Base-by-base conservation (phyloP, 2,329 filamentous ascomycete species). In the Fusarium incarnatum region DNA sequence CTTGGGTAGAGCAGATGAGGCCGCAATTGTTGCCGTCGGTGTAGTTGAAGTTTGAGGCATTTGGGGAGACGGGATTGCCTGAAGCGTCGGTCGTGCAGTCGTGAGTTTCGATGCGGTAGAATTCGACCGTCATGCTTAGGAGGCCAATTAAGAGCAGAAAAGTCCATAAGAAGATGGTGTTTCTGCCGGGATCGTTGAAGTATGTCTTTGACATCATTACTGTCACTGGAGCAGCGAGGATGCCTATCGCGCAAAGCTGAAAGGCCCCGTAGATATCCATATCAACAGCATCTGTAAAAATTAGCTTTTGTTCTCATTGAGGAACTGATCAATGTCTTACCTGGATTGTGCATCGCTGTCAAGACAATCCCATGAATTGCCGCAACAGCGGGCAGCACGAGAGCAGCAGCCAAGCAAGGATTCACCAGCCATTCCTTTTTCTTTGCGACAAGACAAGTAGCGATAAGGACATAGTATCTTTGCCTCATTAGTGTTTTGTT, bases 181-280 rank as follows among this genome's bases (percentile, higher is more conserved):
- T 91, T 37, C 89, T 83, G 4, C 89, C 89, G 0, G 87, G 87
- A 23, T 87, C 84, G 55, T 88, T 83, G 74, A 91, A 91, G 73
- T 92, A 92, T 0, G 89, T 92, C 18, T 79, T 79, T 3, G 89
- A 91, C 45, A 89, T 77, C 65, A 85, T 83, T 23, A 89, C 88
- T 0, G 89, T 90, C 0, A 89, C 83, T 0, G 89, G 90, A 6
- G 87, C 89, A 2, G 88, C 87, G 6, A 92, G 71, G 18, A 91
- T 88, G 15, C 88, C 89, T 40, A 92, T 89, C 0, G 89, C 84
- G 62, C 89, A 92, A 1, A 91, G 76, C 68, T 92, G 90, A 66
- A 92, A 91, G 11, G 89, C 88, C 2, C 90, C 90, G 60, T 86
- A 92, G 6, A 92, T 81, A 70, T 92, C 90, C 85, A 92, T 87